phyloP scores from a whole-genome alignment of 2,329 filamentous ascomycete genomes.

The Penicillium olsonii region DNA sequence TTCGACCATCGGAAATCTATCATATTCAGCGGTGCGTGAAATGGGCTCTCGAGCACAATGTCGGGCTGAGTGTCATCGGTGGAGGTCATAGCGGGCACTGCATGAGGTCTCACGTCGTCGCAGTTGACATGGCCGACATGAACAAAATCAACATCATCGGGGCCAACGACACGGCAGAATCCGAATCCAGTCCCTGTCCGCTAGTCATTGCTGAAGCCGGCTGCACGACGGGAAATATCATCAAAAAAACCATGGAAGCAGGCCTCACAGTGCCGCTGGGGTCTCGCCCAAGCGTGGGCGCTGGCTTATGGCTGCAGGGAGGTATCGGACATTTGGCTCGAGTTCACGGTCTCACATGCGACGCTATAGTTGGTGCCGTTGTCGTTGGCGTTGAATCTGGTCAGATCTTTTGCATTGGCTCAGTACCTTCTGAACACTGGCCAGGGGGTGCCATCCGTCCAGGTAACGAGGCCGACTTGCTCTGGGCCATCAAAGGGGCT shows the following conservation, averaged over 20 bases:
- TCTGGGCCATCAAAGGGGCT: background rate
- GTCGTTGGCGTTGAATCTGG: constrained; percentile 8
- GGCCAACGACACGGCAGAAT: constrained; percentile 44
- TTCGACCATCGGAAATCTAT: constrained; percentile 49
- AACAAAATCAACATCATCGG: no score
- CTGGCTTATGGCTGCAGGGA: constrained; percentile 65
- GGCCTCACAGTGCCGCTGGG: constrained; percentile 62
- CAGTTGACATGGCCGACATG: constrained; percentile 61
- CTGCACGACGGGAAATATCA: constrained; percentile 58
- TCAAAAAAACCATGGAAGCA: constrained; percentile 48
- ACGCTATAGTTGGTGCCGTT: constrained; percentile 58
- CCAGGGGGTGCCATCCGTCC: background rate
- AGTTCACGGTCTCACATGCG: constrained; percentile 59
- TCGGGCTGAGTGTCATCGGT: constrained; percentile 55
- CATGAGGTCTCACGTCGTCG: constrained; percentile 53
- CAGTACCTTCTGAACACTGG: background rate
- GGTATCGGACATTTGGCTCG: constrained; percentile 64
- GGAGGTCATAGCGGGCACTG: constrained; percentile 65
- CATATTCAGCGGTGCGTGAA: constrained; percentile 58
- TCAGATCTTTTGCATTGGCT: constrained; percentile 45
- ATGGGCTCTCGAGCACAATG: constrained; percentile 55
- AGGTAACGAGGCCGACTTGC: background rate
- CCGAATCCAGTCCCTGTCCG: constrained; percentile 13
- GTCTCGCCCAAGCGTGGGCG: constrained; percentile 63
- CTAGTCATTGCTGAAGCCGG: constrained; percentile 58